Evolutionary conservation across 257 asterid species (phyloP), one percentile per base, ranked within the genome.

Genomic region (Orobanche coerulescens): DNA sequence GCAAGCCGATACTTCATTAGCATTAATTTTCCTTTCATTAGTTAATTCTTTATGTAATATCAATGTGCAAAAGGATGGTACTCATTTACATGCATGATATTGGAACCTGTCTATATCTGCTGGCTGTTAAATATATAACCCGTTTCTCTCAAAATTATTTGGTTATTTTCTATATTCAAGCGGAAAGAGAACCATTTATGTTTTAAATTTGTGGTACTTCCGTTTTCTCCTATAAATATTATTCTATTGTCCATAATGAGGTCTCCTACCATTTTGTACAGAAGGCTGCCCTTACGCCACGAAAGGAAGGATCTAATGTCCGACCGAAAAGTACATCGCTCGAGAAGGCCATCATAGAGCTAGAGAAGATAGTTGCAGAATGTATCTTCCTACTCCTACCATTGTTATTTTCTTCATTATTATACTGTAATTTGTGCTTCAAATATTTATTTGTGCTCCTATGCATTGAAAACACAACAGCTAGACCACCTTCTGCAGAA

Each of bases 261-360:
- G 33, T 56, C 22, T 53, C 6, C 61, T 55, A 34, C 67, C 43
- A 48, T 74, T 68, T 64, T 55, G 23, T 60, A 66, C 84, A 83
- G 87, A 73, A 69, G 73, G 73, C 19, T 64, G 66, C 82, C 31
- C 28, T 48, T 30, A 42, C 30, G 33, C 86, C 54, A 74, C 80
- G 71, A 73, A 81, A 73, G 72, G 93, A 90, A 71, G 94, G 88
- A 49, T 53, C 90, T 49, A 76, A 70, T 62, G 84, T 52, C 62
- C 74, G 81, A 66, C 75, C 83, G 10, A 90, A 78, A 66, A 67
- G 64, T 74, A 62, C 85, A 55, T 55, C 66, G 74, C 97, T 90
- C 26, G 97, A 90, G 61, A 87, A 84, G 78, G 93, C 95, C 71
- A 81, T 90, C 42, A 75, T 73, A 74, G 97, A 90, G 54, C 77